Base-by-base conservation (phyloP, 495 filamentous ascomycete genomes). In the Penicilliopsis zonata region DNA sequence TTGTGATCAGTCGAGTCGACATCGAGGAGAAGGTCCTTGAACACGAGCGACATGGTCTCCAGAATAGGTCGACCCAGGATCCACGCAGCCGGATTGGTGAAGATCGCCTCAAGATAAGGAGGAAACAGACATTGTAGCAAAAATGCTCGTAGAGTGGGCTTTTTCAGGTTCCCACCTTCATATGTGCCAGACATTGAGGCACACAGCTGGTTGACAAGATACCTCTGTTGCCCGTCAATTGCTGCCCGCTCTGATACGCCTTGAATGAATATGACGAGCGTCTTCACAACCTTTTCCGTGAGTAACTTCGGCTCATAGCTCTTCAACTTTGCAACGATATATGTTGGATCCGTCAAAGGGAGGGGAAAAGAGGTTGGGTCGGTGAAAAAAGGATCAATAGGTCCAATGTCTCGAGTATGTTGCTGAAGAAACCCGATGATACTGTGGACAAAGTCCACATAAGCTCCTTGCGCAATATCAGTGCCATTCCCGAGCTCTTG, bases 371-470 rank as follows among this genome's bases (percentile, higher is more conserved):
- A 52, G 15, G 62, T 47, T 6, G 74, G 70, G 36, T 83, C 69
- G 2, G 70, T 81, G 56, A 84, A 84, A 61, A 78, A 84, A 2
- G 50, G 46, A 36, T 81, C 73, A 28, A 84, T 65, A 0, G 61
- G 57, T 38, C 66, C 67, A 16, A 84, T 76, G 29, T 76, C 68
- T 26, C 65, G 55, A 7, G 70, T 73, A 38, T 82, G 65, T 41
- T 84, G 75, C 42, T 82, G 74, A 15, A 83, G 46, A 37, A 71
- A 69, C 31, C 69, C 61, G 9, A 84, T 65, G 9, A 83, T 55
- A 5, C 55, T 47, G 24, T 84, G 79, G 9, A 80, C 74, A 41
- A 84, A 82, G 13, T 66, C 58, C 10, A 80, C 71, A 50, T 82
- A 84, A 5, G 63, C 58, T n/a, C 73, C 67, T 29, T 61, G 57